Base-by-base conservation (phyloP, 805 yeast genomes). In the Lachancea dasiensis region DNA sequence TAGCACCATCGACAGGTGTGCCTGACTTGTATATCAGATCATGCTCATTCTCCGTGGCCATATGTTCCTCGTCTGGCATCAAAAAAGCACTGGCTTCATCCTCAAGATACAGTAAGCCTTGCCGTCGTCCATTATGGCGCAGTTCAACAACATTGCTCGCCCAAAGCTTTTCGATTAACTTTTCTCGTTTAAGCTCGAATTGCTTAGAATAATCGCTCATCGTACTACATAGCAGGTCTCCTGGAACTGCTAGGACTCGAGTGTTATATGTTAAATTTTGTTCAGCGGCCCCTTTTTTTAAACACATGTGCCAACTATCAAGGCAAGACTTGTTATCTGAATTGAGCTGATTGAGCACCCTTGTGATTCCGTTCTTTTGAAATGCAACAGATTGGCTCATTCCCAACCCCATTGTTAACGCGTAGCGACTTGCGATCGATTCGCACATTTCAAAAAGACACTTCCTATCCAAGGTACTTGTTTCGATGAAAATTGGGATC, bases 361-460 rank as follows among this genome's bases (percentile, higher is more conserved):
- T 39, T 36, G 35, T 39, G 15, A 54, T 41, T 5, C 56, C 60
- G 15, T 27, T 38, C 19, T 30, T 31, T 22, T 51, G 54, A 33
- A 49, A 57, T 3, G 21, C 43, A 3, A 38, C 34, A 3, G 47
- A 35, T 15, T 32, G 39, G 30, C 41, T 48, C 13, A 47, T 46
- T 11, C 64, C 64, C 7, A 57, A 39, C 3, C 65, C 65, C 11
- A 60, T 29, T 16, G 41, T 40, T 4, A 58, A 29, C 3, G 43
- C 36, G 31, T 53, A 53, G 18, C 37, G 42, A n/a, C 39, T 34
- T 7, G 57, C 55, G 19, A 55, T 34, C 11, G 38, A 31, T 14
- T 51, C 51, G 33, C 57, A 49, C 3, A 58, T 44, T 28, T 52
- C 59, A 38, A 55, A 56, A 38, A 60, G 45, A 39, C 49, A 54